Evolutionary conservation across 2,329 filamentous ascomycete genomes (phyloP).

Genomic region (Blastomyces percursus): DNA sequence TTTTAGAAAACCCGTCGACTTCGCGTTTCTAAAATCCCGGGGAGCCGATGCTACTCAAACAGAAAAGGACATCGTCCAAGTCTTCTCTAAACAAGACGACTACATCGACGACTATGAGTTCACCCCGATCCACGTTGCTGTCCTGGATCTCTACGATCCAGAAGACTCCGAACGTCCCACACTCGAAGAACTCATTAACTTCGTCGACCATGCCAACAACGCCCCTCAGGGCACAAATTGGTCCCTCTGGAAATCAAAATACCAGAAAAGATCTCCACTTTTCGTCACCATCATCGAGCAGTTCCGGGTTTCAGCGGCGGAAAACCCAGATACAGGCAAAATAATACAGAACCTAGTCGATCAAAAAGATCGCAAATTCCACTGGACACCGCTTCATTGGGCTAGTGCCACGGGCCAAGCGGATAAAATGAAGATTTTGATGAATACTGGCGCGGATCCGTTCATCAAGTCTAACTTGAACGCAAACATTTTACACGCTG

Average conservation of each 20-base stretch:
- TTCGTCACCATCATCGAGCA: constrained; percentile 13
- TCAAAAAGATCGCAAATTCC: constrained; percentile 14
- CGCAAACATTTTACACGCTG: constrained; percentile 14
- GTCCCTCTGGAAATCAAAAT: constrained; percentile 12
- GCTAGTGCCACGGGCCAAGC: constrained; percentile 12
- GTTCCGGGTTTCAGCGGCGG: constrained; percentile 12
- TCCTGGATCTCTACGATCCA: constrained; percentile 14
- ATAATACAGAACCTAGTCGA: constrained; percentile 14
- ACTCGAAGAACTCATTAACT: constrained; percentile 13
- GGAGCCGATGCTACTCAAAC: constrained; percentile 8
- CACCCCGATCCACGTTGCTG: constrained; percentile 13
- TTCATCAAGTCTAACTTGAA: constrained; percentile 14
- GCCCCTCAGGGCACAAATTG: constrained; percentile 12
- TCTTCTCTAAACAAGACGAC: constrained; percentile 14
- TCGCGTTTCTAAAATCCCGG: constrained; percentile 13
- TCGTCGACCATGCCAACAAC: constrained; percentile 13
- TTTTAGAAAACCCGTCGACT: constrained; percentile 12
- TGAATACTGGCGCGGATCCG: constrained; percentile 12
- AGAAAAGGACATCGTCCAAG: constrained; percentile 13
- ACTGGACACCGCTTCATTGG: constrained; percentile 16
- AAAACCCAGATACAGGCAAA: constrained; percentile 11
- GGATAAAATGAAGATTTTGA: constrained; percentile 13
- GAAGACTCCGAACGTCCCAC: constrained; percentile 12
- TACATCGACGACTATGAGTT: constrained; percentile 13
- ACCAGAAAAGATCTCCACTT: constrained; percentile 12